Conservation (phyloP, 306 rosid genomes). For the Sophora flavescens region DNA sequence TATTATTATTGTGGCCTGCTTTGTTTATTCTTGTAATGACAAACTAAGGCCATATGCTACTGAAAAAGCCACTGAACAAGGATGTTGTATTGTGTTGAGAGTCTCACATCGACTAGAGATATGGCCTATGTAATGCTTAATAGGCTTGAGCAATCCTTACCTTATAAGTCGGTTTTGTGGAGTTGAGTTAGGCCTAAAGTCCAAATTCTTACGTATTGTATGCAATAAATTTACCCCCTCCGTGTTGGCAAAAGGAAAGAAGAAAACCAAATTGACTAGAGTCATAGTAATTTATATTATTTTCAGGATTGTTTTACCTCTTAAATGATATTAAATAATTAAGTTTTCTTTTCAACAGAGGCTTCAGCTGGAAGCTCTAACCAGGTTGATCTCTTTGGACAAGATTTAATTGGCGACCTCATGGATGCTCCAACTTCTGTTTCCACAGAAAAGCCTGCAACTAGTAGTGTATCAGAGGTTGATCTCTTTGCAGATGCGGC, state of each 20-base stretch:
- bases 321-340: slow-evolving; percentile 36
- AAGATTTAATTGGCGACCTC: slow-evolving; percentile 84
- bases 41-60: slow-evolving; percentile 17
- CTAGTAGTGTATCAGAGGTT: slow-evolving; percentile 65
- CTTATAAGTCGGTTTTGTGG: too few relatives aligned
- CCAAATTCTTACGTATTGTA: neutral
- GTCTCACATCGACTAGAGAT: too few relatives aligned
- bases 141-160: too few relatives aligned
- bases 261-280: neutral
- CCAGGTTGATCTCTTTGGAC: slow-evolving; percentile 84
- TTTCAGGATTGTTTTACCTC: slow-evolving; percentile 13
- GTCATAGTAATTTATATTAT: neutral
- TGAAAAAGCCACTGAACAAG: slow-evolving; percentile 2
- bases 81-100: neutral
- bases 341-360: slow-evolving; percentile 65
- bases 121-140: too few relatives aligned
- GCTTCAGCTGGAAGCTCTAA: slow-evolving; percentile 69
- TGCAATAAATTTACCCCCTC: slow-evolving; percentile 5
- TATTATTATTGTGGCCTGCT: slow-evolving; percentile 2
- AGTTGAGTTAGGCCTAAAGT: too few relatives aligned
- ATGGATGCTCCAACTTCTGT: slow-evolving; percentile 82
- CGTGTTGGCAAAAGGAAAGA: neutral
- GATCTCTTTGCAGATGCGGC: slow-evolving; percentile 97
- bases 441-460: slow-evolving; percentile 64
- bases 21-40: slow-evolving; percentile 16